Percentiles rank a stretch among this genome's conserved stretches.
Evolutionary conservation across 139 green algal species (phyloP).

Genomic region (Closterium sp.): DNA sequence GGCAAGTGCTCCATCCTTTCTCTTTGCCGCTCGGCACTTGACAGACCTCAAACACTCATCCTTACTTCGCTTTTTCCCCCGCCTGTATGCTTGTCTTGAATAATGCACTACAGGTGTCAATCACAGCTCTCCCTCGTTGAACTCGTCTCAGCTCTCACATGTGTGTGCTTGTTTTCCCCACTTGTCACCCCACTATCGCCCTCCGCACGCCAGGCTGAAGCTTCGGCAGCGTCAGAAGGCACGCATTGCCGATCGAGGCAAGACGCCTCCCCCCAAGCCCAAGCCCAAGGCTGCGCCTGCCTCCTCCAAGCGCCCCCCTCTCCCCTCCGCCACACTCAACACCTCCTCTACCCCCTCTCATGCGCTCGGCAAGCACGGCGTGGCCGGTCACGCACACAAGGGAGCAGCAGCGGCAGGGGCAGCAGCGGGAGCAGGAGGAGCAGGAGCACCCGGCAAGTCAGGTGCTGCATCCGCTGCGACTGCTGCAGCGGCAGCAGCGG

Average conservation of each 20-base stretch:
- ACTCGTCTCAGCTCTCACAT: not conserved
- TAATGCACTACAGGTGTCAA: not conserved
- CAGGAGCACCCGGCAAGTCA: not conserved
- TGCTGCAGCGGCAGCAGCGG: not conserved
- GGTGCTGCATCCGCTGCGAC: not conserved
- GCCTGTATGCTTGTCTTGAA: not conserved
- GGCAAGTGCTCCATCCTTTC: not conserved
- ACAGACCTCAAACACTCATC: too few species aligned
- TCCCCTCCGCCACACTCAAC: not conserved
- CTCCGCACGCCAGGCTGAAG: constrained; percentile 16
- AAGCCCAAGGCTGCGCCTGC: not conserved
- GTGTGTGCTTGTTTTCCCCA: too few species aligned
- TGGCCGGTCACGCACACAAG: not conserved
- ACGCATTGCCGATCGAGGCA: constrained; percentile 32
- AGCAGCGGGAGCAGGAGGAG: not conserved
- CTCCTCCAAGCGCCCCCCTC: not conserved
- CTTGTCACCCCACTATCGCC: not conserved
- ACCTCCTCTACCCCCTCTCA: not conserved
- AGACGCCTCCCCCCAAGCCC: not conserved
- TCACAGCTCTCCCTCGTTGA: not conserved
- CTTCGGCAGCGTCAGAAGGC: constrained; percentile 39
- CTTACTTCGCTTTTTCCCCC: not conserved
- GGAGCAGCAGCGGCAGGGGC: not conserved
- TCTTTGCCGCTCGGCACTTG: not conserved
- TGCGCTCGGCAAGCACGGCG: not conserved